Percentiles rank a stretch among this genome's conserved stretches.
These are phyloP conservation scores for Candida manassasensis DNA, from an alignment of 805 yeast genomes.

Conservation along the genomic window DNA sequence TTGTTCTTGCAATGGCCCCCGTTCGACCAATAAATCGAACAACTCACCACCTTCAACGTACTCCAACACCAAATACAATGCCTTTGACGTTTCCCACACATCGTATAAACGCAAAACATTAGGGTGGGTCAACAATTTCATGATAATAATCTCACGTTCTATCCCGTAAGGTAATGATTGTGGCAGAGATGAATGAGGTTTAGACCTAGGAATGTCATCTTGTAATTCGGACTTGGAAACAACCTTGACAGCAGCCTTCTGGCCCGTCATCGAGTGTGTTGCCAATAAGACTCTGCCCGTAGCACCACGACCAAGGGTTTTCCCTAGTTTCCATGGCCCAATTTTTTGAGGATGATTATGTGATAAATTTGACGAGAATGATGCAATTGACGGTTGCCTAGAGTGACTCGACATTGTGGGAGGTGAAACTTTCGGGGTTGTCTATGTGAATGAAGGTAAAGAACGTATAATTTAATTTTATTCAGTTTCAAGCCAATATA, in stretches of 20 bases:
- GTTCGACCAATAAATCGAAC: constrained; percentile 66
- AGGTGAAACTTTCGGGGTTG: too few species aligned
- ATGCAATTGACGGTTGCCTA: constrained; percentile 58
- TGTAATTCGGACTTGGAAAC: constrained; percentile 60
- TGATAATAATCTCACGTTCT: constrained; percentile 93
- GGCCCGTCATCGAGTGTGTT: constrained; percentile 63
- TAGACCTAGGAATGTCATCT: constrained; percentile 22
- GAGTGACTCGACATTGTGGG: constrained; percentile 36
- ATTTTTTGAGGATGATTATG: constrained; percentile 49
- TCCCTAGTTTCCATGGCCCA: constrained; percentile 82
- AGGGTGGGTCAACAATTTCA: constrained; percentile 92
- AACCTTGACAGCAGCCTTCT: constrained; percentile 78
- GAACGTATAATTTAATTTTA: not conserved
- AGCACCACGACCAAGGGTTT: constrained; percentile 77
- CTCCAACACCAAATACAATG: constrained; percentile 72
- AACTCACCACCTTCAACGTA: constrained; percentile 88
- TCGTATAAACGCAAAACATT: constrained; percentile 91
- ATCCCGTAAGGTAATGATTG: constrained; percentile 85
- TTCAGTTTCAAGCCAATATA: not conserved
- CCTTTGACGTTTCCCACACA: constrained; percentile 96
- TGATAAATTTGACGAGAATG: constrained; percentile 40
- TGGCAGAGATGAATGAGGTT: constrained; percentile 29
- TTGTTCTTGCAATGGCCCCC: constrained; percentile 66
- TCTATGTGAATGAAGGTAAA: not conserved
- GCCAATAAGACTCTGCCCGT: constrained; percentile 78